phyloP scores from a whole-genome alignment of 2,329 filamentous ascomycete genomes.

The Parasarocladium wereldwijsianum region DNA sequence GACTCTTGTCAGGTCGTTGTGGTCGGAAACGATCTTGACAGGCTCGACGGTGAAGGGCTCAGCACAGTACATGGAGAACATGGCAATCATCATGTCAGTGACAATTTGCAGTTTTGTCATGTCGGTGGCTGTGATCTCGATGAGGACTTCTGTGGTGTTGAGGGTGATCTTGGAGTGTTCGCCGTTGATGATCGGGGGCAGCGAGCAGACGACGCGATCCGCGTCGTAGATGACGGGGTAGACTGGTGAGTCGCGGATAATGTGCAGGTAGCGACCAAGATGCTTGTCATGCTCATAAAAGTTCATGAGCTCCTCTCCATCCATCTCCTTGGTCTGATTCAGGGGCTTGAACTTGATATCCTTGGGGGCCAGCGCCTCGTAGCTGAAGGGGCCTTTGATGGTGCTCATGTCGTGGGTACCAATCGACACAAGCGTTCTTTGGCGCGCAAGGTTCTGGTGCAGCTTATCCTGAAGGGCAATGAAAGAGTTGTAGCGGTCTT shows the following conservation, averaged over 20 bases:
- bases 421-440: conserved; percentile 89
- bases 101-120: conserved; percentile 94
- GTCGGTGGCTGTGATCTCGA: conserved; percentile 93
- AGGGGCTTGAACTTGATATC: conserved; percentile 83
- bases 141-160: conserved; percentile 84
- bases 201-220: conserved; percentile 72
- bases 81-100: conserved; percentile 86
- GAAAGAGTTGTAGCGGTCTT: conserved; percentile 91
- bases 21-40: conserved; percentile 78
- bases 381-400: conserved; percentile 86
- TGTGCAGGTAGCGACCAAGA: conserved; percentile 78
- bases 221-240: conserved; percentile 95
- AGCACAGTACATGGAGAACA: conserved; percentile 87
- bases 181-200: conserved; percentile 96
- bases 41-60: conserved; percentile 90
- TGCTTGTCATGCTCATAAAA: conserved; percentile 96
- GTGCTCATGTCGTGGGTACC: conserved; percentile 95
- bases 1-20: conserved; percentile 72
- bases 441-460: conserved; percentile 86
- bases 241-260: conserved; percentile 83
- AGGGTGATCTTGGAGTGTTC: conserved; percentile 93
- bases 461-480: conserved; percentile 96
- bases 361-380: conserved; percentile 82
- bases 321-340: conserved; percentile 84
- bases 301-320: conserved; percentile 74